Percentiles rank a stretch among this genome's conserved stretches.
Conservation (phyloP, 805 yeast genomes). For the Saturnispora besseyi region DNA sequence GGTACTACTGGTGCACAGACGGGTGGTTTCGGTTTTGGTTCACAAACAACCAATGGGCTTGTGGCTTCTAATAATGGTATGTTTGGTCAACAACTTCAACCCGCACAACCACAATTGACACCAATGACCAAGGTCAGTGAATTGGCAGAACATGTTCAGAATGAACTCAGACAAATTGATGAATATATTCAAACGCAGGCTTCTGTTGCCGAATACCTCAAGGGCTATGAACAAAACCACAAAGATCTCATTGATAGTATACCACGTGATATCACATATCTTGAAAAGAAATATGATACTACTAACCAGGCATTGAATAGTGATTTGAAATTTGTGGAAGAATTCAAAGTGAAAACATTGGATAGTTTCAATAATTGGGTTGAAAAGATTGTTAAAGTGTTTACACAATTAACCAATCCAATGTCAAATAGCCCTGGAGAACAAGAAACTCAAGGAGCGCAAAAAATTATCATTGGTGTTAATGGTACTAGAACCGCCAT, state of each 20-base stretch:
- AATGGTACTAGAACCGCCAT: conserved; percentile 23
- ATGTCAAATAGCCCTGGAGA: conserved; percentile 21
- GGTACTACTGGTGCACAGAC: neutral
- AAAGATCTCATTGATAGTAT: conserved; percentile 56
- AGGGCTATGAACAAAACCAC: conserved; percentile 54
- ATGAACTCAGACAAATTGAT: conserved; percentile 62
- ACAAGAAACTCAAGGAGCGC: conserved; percentile 17
- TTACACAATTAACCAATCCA: conserved; percentile 29
- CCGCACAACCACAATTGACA: conserved; percentile 42
- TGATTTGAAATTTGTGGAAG: conserved; percentile 38
- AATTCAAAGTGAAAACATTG: conserved; percentile 33
- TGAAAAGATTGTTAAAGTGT: conserved; percentile 30
- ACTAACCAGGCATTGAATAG: conserved; percentile 54
- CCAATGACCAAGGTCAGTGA: conserved; percentile 72
- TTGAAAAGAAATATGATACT: conserved; percentile 51
- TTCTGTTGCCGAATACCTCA: conserved; percentile 57
- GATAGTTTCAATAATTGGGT: conserved; percentile 32
- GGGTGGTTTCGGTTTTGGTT: conserved; percentile 4
- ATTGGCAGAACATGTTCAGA: conserved; percentile 60
- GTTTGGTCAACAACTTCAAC: conserved; percentile 23
- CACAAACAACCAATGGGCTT: conserved; percentile 7
- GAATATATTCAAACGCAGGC: conserved; percentile 67
- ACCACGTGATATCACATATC: conserved; percentile 61
- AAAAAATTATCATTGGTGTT: conserved; percentile 25
- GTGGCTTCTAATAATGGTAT: neutral